Evolutionary conservation across 2,329 filamentous ascomycete species (phyloP), one percentile per base, ranked within the genome.

Genomic region (Xylariales sp.): DNA sequence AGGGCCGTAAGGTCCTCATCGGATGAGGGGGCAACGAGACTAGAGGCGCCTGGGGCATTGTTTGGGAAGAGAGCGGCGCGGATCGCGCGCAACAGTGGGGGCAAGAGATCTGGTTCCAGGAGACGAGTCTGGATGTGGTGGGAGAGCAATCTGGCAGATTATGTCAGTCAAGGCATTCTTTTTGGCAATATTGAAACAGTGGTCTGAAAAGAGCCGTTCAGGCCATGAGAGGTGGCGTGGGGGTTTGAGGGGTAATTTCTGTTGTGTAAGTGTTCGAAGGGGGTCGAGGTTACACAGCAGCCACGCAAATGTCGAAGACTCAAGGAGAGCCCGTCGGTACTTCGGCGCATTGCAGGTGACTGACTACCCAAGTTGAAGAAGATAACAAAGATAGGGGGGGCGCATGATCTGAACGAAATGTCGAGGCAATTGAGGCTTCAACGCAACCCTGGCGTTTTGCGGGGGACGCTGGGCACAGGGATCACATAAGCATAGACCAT

Each of bases 61-160:
- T 88, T 85, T 51, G 93, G 91, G 61, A 96, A 97, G 42, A 97
- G 70, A 46, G 86, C 78, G 54, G 78, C 80, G 59, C 93, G 86
- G 55, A 86, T 73, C 51, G 80, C 76, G 59, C 80, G 78, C 54
- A 91, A 75, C 51, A 87, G 64, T 58, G 72, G 71, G 59, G 86
- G 80, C 42, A 89, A 70, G 51, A 77, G 71, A 47, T 73, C 72
- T 51, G 82, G 71, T 64, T 82, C 76, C 47, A 88, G 70, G 46
- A 86, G 59, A 58, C 75, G 66, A 42, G 64, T 66, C 48, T 70
- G 68, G 49, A 81, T 71, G 52, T 70, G 65, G 60, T 81, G 65
- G 40, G 78, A 82, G 49, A 84, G 65, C 46, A 75, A 71, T 65
- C 74, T 85, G 62, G 56, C 44, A 46, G 47, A 47, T n/a, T 8